A percentile compares a stretch with the other conserved stretches of the same genome.
Conservation (phyloP, 257 asterid species). For the Phtheirospermum japonicum region DNA sequence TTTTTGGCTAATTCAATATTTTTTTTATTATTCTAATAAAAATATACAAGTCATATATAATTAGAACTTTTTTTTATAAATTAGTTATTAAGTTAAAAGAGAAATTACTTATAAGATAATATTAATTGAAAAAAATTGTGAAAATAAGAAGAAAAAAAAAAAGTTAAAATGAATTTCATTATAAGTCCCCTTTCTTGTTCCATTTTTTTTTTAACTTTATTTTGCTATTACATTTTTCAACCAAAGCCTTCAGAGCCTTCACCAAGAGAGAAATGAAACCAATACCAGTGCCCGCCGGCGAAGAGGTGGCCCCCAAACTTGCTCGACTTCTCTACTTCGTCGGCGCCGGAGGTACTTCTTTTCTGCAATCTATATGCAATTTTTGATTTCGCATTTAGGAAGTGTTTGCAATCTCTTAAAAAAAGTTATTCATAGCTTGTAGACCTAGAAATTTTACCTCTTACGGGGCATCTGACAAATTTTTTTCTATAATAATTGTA, state of each 20-base stretch:
- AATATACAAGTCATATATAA: too few relatives aligned
- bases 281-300: conserved; percentile 41
- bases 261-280: conserved; percentile 13
- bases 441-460: background rate
- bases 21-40: too few relatives aligned
- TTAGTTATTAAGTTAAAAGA: too few relatives aligned
- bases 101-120: too few relatives aligned
- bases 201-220: too few relatives aligned
- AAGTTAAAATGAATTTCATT: too few relatives aligned
- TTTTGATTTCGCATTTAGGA: background rate
- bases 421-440: background rate
- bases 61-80: too few relatives aligned
- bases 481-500: background rate
- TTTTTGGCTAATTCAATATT: too few relatives aligned
- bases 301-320: conserved; percentile 53
- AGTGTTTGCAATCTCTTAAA: background rate
- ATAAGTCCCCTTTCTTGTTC: too few relatives aligned
- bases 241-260: background rate
- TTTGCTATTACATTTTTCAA: background rate
- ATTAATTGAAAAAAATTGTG: too few relatives aligned
- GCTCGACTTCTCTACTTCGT: conserved; percentile 52
- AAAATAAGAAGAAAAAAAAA: too few relatives aligned
- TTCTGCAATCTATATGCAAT: background rate
- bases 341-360: conserved; percentile 53
- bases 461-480: background rate